Evolutionary conservation across 2,329 filamentous ascomycete genomes (phyloP), one percentile per base, ranked within the genome.

Genomic region (Calonectria honghensis): DNA sequence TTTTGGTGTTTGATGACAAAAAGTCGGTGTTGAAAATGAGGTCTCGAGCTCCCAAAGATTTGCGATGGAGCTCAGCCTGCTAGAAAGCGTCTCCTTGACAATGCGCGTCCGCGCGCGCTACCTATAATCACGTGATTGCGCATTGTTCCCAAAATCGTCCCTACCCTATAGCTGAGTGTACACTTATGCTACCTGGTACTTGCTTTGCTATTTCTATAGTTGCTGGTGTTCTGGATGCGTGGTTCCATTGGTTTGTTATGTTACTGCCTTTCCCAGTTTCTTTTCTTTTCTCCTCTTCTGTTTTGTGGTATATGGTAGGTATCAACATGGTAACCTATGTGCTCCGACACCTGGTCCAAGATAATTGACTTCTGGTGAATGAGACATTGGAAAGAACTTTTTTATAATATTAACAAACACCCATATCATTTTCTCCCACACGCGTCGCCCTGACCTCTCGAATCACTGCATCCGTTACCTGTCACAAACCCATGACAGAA

Each of bases 61-160:
- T 84, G 81, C 83, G 82, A 83, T 79, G 73, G 73, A 80, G 82
- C 79, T 77, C 72, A 79, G 79, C 77, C 78, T 78, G 80, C 75
- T 76, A 77, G 80, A 75, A 77, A 78, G 77, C 75, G 74, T 72
- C 75, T 73, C 73, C 68, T 75, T 73, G 74, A 75, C 77, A 76
- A 78, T 76, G 80, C 81, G 82, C 79, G 75, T 76, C 67, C 70
- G 70, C 75, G 77, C 75, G 77, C 79, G 79, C 77, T 76, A 75
- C 70, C 20, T 70, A 24, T 31, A 0, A 32, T 81, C 83, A 84
- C 83, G 83, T 84, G 83, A 79, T 14, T 2, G 45, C 37, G 45
- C 20, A 41, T 59, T 6, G 70, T 41, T 73, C 57, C 37, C 35
- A 45, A 52, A 63, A 61, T 35, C 14, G 10, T 18, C 1, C 32